These are phyloP conservation scores for Paramyrothecium roridum DNA, from an alignment of 2,329 filamentous ascomycete species.

Conservation along the genomic window DNA sequence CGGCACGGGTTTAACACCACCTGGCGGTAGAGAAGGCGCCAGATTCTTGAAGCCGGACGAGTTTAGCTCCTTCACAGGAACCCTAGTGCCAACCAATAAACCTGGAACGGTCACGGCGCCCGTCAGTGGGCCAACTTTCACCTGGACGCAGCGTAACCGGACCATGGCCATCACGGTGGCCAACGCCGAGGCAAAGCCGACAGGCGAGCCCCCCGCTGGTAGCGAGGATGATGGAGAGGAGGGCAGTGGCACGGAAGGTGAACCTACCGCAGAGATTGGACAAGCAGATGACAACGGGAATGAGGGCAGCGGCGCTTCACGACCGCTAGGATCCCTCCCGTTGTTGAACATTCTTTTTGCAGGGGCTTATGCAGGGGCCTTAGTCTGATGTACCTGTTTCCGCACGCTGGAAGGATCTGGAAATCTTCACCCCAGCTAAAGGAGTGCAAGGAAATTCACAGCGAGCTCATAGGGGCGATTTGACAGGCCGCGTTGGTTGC, in stretches of 20 bases:
- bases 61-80: background rate
- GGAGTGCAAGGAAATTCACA: no score
- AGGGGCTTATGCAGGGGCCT: no score
- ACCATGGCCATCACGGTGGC: background rate
- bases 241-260: no score
- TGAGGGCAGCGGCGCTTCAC: background rate
- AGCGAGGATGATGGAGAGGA: background rate
- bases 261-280: background rate
- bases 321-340: no score
- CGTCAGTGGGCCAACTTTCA: background rate
- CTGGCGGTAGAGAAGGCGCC: background rate
- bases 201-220: background rate
- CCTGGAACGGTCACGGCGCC: background rate
- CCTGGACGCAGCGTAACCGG: background rate
- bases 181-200: background rate
- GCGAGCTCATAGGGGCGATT: no score
- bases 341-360: no score
- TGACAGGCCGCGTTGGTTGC: no score
- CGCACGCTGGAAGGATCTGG: no score
- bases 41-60: conserved; percentile 1
- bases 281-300: background rate
- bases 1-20: background rate
- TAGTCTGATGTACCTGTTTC: no score
- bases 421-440: no score
- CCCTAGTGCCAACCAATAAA: background rate